Base-by-base conservation (phyloP, 495 filamentous ascomycete genomes). In the Cladorrhinum samala region DNA sequence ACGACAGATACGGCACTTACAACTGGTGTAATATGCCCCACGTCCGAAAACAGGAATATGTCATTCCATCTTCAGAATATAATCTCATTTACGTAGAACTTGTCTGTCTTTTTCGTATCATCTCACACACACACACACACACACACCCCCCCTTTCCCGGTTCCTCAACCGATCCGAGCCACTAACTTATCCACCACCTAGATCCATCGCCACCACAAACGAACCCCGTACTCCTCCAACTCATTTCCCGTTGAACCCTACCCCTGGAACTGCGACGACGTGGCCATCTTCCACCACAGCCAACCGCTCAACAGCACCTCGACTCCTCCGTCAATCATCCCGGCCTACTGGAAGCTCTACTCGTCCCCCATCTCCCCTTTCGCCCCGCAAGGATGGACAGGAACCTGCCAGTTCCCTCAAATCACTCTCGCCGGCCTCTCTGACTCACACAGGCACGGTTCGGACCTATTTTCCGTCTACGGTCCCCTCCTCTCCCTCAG, bases 1-100 rank as follows among this genome's bases (percentile, higher is more conserved):
- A 63, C 17, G 64, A 62, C 13, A 51, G 70, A 27, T 82, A 81
- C 59, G 78, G 81, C 13, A 68, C 67, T 19, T 87, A 87, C 67
- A 84, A 87, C 60, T 89, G 80, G 77, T 88, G 85, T 63, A 86
- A 88, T 57, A 88, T 87, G 84, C 85, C 85, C 11, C 85, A 88
- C 67, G 80, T 84, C n/a, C 72, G 83, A 11, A 57, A 49, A 41
- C 58, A 59, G 2, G 80, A 84, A 54, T 89, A 88, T 58, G 62
- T 72, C 17, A 70, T 64, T 39, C 71, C 76, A 40, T 36, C 63
- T 18, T 50, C 57, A 4, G 72, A 69, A 25, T 86, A 80, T 58
- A 66, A 77, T 50, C 70, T 89, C 30, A 66, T 73, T 56, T 87
- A 87, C 57, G 84, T 88, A 8, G 84, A 89, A 41, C 19, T 45